phyloP scores from a whole-genome alignment of 768 basidiomycete species.

The Suillus luteus region DNA sequence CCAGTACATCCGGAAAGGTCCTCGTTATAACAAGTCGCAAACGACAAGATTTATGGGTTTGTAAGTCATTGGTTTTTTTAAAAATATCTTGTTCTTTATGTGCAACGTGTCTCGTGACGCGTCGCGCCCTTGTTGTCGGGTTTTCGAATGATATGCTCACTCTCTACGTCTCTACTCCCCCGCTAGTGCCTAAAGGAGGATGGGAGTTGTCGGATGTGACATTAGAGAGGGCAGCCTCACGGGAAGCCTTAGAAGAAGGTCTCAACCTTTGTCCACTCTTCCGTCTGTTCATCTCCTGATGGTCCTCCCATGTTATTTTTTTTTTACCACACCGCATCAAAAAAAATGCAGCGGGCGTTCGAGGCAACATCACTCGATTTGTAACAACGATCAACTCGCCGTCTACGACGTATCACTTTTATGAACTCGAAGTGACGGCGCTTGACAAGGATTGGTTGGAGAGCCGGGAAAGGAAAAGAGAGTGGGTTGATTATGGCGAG shows the following conservation, averaged over 20 bases:
- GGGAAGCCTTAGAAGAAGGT: conserved; percentile 97
- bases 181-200: conserved; percentile 87
- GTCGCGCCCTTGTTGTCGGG: background rate
- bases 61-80: conserved; percentile 55
- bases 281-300: conserved; percentile 75
- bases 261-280: conserved; percentile 79
- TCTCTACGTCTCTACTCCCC: conserved; percentile 9
- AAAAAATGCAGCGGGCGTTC: conserved; percentile 69
- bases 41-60: conserved; percentile 79
- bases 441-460: conserved; percentile 85
- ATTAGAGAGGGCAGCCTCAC: conserved; percentile 84
- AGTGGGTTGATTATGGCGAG: conserved; percentile 89
- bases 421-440: conserved; percentile 78
- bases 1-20: conserved; percentile 71
- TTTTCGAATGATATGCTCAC: conserved; percentile 2
- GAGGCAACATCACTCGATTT: conserved; percentile 82
- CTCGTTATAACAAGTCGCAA: conserved; percentile 86
- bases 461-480: conserved; percentile 72
- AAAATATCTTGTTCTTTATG: conserved; percentile 9
- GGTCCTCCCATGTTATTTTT: conserved; percentile 45
- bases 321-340: conserved; percentile 24
- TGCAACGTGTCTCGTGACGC: conserved; percentile 12
- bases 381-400: conserved; percentile 81
- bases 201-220: conserved; percentile 82
- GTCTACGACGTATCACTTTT: conserved; percentile 86